Percentiles rank a stretch among this genome's conserved stretches.
Conservation (phyloP, 768 basidiomycete species). For the Suillus tomentosus region DNA sequence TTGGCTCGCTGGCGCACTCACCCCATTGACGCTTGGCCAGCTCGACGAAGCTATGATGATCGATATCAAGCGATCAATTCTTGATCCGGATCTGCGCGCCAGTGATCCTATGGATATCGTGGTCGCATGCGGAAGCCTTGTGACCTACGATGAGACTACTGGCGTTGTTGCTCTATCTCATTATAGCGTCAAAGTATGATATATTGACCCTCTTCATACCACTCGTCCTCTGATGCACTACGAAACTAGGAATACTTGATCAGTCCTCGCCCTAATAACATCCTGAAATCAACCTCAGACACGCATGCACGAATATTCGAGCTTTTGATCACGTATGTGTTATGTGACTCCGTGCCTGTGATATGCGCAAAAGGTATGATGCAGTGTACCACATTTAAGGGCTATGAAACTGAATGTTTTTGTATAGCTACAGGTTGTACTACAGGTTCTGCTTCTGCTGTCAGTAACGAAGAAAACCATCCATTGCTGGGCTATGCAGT, state of each 20-base stretch:
- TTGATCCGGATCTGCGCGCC: not conserved
- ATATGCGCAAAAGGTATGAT: not conserved
- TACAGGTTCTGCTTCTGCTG: too few relatives aligned
- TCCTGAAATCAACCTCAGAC: not conserved
- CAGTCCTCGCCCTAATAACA: not conserved
- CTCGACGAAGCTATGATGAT: slow-evolving; percentile 7
- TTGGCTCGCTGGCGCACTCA: not conserved
- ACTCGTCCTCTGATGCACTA: not conserved
- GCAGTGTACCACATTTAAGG: not conserved
- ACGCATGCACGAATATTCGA: not conserved
- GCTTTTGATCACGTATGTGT: slow-evolving; percentile 2
- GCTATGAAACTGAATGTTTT: not conserved
- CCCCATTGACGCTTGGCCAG: slow-evolving; percentile 3
- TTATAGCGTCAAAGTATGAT: slow-evolving; percentile 14
- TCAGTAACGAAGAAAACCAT: too few relatives aligned
- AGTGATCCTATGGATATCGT: slow-evolving; percentile 1
- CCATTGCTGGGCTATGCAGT: not conserved
- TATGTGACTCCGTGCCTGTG: not conserved
- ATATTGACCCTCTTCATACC: not conserved
- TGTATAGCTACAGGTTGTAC: too few relatives aligned
- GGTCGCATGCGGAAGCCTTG: not conserved
- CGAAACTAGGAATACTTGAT: slow-evolving; percentile 2
- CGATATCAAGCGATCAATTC: not conserved
- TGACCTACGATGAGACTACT: not conserved
- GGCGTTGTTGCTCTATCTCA: slow-evolving; percentile 2